A percentile compares a stretch with the other conserved stretches of the same genome.
These are phyloP conservation scores for Colletotrichum cuscutae DNA, from an alignment of 2,329 filamentous ascomycete genomes.

Conservation along the genomic window DNA sequence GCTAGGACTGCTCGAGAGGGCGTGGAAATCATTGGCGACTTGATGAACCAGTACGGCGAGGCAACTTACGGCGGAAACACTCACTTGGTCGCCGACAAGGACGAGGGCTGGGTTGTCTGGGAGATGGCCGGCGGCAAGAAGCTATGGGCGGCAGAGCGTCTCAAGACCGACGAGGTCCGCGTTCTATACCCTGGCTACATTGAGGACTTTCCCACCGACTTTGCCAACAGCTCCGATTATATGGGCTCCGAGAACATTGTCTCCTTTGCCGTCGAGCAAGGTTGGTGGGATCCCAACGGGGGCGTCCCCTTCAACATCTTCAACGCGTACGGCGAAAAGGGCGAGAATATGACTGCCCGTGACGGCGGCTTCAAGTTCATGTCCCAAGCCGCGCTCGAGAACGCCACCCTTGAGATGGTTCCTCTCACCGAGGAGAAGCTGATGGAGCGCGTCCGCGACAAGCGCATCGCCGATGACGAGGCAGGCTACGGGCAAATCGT, in stretches of 20 bases:
- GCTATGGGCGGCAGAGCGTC: constrained; percentile 42
- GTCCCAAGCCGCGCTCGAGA: constrained; percentile 41
- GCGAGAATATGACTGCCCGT: constrained; percentile 37
- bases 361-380: constrained; percentile 45
- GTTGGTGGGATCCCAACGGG: constrained; percentile 40
- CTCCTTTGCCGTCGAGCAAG: constrained; percentile 40
- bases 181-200: constrained; percentile 43
- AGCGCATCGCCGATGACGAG: constrained; percentile 41
- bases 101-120: constrained; percentile 44
- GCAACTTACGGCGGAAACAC: constrained; percentile 55
- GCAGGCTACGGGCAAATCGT: constrained; percentile 43
- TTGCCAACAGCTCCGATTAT: constrained; percentile 36
- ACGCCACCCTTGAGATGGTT: constrained; percentile 49
- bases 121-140: constrained; percentile 41
- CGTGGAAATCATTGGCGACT: constrained; percentile 52
- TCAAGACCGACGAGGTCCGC: constrained; percentile 38
- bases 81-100: constrained; percentile 50
- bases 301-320: constrained; percentile 42
- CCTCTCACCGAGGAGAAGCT: constrained; percentile 61
- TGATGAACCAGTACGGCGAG: constrained; percentile 52
- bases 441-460: constrained; percentile 47
- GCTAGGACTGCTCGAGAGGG: constrained; percentile 51
- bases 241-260: constrained; percentile 42
- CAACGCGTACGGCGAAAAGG: constrained; percentile 39
- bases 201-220: constrained; percentile 41